A percentile compares a stretch with the other conserved stretches of the same genome.
phyloP scores from a whole-genome alignment of 2,329 filamentous ascomycete species.

The Stagonosporopsis cucurbitacearum region DNA sequence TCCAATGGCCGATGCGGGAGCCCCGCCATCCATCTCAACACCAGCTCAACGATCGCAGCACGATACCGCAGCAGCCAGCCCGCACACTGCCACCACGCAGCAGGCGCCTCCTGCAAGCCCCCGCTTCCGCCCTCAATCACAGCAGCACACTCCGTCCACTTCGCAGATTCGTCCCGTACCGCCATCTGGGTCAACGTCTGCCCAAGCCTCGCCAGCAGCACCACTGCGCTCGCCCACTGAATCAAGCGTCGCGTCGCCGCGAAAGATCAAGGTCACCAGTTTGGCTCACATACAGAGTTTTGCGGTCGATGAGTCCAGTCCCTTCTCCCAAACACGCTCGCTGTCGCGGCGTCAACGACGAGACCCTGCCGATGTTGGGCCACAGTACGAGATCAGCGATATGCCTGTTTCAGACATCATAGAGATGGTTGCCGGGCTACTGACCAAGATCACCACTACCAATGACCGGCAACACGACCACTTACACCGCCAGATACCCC shows the following conservation, averaged over 20 bases:
- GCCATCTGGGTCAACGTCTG: slow-evolving; percentile 35
- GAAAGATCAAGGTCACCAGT: slow-evolving; percentile 80
- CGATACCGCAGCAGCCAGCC: slow-evolving; percentile 24
- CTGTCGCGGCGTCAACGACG: slow-evolving; percentile 51
- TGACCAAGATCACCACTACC: slow-evolving; percentile 96
- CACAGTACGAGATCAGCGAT: slow-evolving; percentile 89
- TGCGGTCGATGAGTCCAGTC: slow-evolving; percentile 75
- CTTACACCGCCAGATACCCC: slow-evolving; percentile 75
- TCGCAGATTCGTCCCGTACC: slow-evolving; percentile 31
- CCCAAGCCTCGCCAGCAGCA: slow-evolving; percentile 34
- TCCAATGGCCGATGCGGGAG: slow-evolving; percentile 49
- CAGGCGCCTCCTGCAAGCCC: slow-evolving; percentile 42
- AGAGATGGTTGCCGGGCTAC: slow-evolving; percentile 95
- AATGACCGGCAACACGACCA: slow-evolving; percentile 95
- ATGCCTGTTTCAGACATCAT: slow-evolving; percentile 99
- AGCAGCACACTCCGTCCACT: slow-evolving; percentile 40
- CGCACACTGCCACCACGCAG: slow-evolving; percentile 26
- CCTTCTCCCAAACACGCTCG: slow-evolving; percentile 58
- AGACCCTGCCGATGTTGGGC: slow-evolving; percentile 58
- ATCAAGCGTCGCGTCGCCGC: slow-evolving; percentile 54
- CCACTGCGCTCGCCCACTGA: slow-evolving; percentile 40
- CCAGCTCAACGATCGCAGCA: slow-evolving; percentile 36
- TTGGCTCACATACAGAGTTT: slow-evolving; percentile 90
- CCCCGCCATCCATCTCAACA: slow-evolving; percentile 41
- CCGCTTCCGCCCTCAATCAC: slow-evolving; percentile 44